These are phyloP conservation scores for Termitomyces sp. DNA, from an alignment of 768 basidiomycete genomes.

Conservation along the genomic window DNA sequence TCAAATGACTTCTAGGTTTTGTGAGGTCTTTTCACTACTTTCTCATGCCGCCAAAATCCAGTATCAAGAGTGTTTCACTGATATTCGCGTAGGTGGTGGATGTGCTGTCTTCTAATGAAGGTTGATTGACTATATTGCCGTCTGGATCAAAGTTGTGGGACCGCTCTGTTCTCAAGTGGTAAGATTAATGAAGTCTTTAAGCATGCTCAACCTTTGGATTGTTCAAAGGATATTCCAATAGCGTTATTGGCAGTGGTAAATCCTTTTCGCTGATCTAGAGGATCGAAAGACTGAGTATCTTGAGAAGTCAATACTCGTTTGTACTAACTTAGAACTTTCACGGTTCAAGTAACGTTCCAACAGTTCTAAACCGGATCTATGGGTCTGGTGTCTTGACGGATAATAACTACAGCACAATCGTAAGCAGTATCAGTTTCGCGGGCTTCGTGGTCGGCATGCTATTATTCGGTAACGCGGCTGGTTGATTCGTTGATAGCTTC, in stretches of 20 bases:
- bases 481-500: background rate
- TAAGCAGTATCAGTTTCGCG: slow-evolving; percentile 72
- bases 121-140: background rate
- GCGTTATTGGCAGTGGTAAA: slow-evolving; percentile 70
- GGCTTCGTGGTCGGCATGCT: slow-evolving; percentile 85
- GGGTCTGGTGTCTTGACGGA: slow-evolving; percentile 42
- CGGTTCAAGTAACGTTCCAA: background rate
- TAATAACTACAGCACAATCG: slow-evolving; percentile 55
- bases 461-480: slow-evolving; percentile 44
- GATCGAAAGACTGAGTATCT: background rate
- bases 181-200: background rate
- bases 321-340: slow-evolving; percentile 15
- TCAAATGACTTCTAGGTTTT: background rate
- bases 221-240: slow-evolving; percentile 77
- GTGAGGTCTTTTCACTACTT: background rate
- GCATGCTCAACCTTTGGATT: background rate
- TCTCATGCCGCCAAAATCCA: slow-evolving; percentile 1
- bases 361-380: slow-evolving; percentile 70
- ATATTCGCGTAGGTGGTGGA: background rate
- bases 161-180: slow-evolving; percentile 85
- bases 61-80: slow-evolving; percentile 5
- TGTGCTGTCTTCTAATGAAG: background rate
- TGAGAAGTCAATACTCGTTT: slow-evolving; percentile 59
- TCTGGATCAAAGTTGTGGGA: slow-evolving; percentile 55
- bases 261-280: slow-evolving; percentile 6